Base-by-base conservation (phyloP, 2,329 filamentous ascomycete genomes). In the Ascochyta clinopodiicola region DNA sequence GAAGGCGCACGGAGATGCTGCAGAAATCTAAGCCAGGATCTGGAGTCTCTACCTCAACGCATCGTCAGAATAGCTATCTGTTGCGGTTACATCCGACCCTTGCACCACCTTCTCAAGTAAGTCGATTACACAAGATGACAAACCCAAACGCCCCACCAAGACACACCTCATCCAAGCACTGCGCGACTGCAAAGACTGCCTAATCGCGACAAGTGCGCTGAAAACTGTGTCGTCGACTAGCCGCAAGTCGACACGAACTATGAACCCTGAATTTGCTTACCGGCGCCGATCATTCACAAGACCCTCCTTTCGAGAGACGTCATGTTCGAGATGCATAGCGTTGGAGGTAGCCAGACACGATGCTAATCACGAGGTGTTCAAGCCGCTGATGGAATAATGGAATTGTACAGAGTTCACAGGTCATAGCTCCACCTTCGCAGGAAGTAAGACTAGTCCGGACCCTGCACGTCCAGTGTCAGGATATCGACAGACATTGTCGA, bases 191-290 rank as follows among this genome's bases (percentile, higher is more conserved):
- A 44, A 15, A n/a, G 17, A 36, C n/a, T 45, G 35, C 45, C 52
- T 15, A 7, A 45, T 40, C 37, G 27, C 36, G 52, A 37, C 24
- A 50, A 45, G 45, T 19, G 31, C n/a, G 17, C 17, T 17, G 32
- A 4, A 19, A 10, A 13, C 5, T 7, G 22, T 25, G 8, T 27
- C 15, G n/a, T 6, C 12, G 12, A 25, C 12, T 24, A n/a, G 22
- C 40, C 27, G 46, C 25, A 37, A 34, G 9, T 43, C n/a, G 40
- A 42, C 29, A 37, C 24, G 36, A 9, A 12, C 15, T 29, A 31
- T 27, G n/a, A 19, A 29, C 46, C 52, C 46, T 56, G 42, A 36
- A 19, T 56, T 42, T 50, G 24, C 36, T 24, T 25, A 31, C 36
- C 36, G 19, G 32, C 24, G 50, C 45, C 15, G 31, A 45, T 45